Evolutionary conservation across 208 protist species (phyloP).

Genomic region (Leptomonas seymouri): DNA sequence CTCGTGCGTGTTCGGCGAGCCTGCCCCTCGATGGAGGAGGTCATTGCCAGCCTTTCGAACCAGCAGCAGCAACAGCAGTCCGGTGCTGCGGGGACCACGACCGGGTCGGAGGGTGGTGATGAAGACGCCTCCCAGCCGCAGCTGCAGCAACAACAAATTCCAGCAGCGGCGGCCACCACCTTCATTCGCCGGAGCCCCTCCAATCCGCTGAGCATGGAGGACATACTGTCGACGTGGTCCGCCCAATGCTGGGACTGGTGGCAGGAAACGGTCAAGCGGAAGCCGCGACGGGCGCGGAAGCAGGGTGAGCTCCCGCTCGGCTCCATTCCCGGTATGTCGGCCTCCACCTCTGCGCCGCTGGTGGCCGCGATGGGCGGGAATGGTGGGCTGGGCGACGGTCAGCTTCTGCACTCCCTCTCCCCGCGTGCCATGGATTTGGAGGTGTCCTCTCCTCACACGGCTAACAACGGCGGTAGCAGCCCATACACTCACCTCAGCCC

Average conservation of each 20-base stretch:
- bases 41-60: slow-evolving; percentile 27
- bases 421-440: slow-evolving; percentile 24
- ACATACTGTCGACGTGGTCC: slow-evolving; percentile 29
- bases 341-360: slow-evolving; percentile 24
- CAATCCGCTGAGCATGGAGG: slow-evolving; percentile 24
- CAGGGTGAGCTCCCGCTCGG: slow-evolving; percentile 27
- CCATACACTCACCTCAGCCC: slow-evolving; percentile 22
- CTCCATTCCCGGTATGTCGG: slow-evolving; percentile 7
- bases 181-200: slow-evolving; percentile 15
- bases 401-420: slow-evolving; percentile 19
- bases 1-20: slow-evolving; percentile 28
- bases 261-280: slow-evolving; percentile 41
- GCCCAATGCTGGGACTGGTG: slow-evolving; percentile 41
- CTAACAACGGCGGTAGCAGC: not conserved
- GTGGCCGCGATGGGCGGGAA: slow-evolving; percentile 13
- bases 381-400: slow-evolving; percentile 5
- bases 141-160: not conserved
- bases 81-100: slow-evolving; percentile 13
- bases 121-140: slow-evolving; percentile 15
- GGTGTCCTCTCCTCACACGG: slow-evolving; percentile 17
- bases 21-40: slow-evolving; percentile 37
- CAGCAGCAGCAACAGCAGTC: slow-evolving; percentile 18
- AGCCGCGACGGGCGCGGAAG: slow-evolving; percentile 36
- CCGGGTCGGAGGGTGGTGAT: slow-evolving; percentile 18
- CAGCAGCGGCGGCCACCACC: slow-evolving; percentile 4